These are phyloP conservation scores for Peronospora destructor DNA, from an alignment of 352 stramenopile genomes.

Conservation along the genomic window DNA sequence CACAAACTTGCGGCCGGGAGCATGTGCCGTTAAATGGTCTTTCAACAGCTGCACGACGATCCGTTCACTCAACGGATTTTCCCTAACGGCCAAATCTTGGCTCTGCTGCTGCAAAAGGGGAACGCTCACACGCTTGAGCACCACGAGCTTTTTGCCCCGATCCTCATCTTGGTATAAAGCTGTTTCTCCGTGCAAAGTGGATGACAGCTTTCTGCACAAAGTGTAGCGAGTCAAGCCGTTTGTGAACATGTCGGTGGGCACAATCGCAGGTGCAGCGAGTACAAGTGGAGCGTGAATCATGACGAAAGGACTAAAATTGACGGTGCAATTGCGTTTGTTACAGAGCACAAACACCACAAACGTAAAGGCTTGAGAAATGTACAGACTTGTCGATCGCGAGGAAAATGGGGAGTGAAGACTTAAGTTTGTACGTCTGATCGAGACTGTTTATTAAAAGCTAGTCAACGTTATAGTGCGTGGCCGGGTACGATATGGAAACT, in stretches of 20 bases:
- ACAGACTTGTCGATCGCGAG: too few relatives aligned
- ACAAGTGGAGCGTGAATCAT: too few relatives aligned
- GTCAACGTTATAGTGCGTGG: too few relatives aligned
- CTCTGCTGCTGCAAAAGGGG: conserved; percentile 30
- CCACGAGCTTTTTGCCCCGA: conserved; percentile 30
- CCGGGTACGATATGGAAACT: too few relatives aligned
- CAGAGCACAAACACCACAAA: too few relatives aligned
- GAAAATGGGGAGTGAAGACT: too few relatives aligned
- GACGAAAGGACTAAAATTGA: too few relatives aligned
- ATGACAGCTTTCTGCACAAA: conserved; percentile 28
- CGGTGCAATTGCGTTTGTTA: too few relatives aligned
- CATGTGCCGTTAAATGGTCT: conserved; percentile 12
- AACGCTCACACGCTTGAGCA: conserved; percentile 54
- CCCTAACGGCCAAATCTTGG: conserved; percentile 16
- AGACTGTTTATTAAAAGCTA: too few relatives aligned
- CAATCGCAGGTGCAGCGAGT: too few relatives aligned
- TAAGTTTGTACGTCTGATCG: too few relatives aligned
- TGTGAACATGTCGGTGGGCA: conserved; percentile 4
- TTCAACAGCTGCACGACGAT: conserved; percentile 43
- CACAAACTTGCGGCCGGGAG: conserved; percentile 31
- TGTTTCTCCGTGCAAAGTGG: conserved; percentile 54
- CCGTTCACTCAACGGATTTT: conserved; percentile 42
- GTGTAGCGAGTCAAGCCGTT: conserved; percentile 31
- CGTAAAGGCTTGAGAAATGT: too few relatives aligned
- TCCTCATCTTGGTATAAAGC: conserved; percentile 37